Evolutionary conservation across 2,329 filamentous ascomycete species (phyloP).

Genomic region (Chlorencoelia australis): DNA sequence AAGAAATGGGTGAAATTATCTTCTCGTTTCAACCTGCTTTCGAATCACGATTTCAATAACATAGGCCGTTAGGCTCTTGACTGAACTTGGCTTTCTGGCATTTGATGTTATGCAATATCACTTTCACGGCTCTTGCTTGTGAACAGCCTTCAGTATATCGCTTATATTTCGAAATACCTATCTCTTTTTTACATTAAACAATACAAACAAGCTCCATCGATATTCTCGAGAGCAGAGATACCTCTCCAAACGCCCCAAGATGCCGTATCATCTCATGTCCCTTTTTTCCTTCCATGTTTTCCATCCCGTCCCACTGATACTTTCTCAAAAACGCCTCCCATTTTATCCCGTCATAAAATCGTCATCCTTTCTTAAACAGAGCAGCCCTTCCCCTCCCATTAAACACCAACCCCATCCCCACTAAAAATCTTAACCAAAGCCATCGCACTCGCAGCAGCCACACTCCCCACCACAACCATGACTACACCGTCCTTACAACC

Average conservation of each 20-base stretch:
- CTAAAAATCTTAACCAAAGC: constrained; percentile 28
- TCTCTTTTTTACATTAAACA: no score
- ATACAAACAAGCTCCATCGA: constrained; percentile 17
- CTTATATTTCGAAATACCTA: no score
- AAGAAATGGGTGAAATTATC: no score
- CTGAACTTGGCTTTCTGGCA: no score
- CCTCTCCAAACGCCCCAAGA: constrained; percentile 7
- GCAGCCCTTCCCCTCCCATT: constrained; percentile 4
- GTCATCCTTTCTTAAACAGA: background rate
- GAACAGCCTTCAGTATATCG: no score
- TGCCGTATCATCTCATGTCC: no score
- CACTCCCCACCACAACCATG: constrained; percentile 32
- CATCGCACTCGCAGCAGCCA: constrained; percentile 31
- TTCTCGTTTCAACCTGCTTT: no score
- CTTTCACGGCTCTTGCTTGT: no score
- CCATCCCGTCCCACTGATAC: background rate
- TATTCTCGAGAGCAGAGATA: constrained; percentile 14
- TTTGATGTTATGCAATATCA: no score
- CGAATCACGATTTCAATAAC: no score
- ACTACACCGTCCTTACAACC: constrained; percentile 29
- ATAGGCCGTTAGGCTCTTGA: no score
- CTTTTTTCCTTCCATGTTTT: background rate
- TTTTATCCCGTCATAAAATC: background rate
- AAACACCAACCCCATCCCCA: constrained; percentile 9
- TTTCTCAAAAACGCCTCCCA: background rate